Conservation (phyloP, 1,284 basidiomycete species). For the Austroboletus niveus region DNA sequence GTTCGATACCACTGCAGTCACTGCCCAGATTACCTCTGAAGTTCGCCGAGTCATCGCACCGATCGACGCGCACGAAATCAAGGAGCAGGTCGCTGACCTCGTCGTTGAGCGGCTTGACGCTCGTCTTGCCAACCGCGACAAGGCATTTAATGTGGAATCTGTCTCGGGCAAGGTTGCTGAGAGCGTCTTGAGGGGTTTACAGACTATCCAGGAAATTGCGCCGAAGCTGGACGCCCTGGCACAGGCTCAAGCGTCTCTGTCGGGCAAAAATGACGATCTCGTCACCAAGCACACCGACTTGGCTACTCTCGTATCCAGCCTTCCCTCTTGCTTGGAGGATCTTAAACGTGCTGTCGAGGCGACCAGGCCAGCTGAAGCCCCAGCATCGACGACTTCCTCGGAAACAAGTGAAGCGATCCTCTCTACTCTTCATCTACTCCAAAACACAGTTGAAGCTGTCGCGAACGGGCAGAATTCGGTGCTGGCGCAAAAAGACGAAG, state of each 20-base stretch:
- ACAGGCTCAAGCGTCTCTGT: slow-evolving; percentile 43
- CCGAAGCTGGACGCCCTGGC: slow-evolving; percentile 40
- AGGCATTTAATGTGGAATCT: slow-evolving; percentile 60
- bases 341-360: slow-evolving; percentile 41
- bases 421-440: slow-evolving; percentile 40
- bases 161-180: slow-evolving; percentile 57
- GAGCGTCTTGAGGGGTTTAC: slow-evolving; percentile 46
- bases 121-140: slow-evolving; percentile 71
- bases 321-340: slow-evolving; percentile 42
- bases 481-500: slow-evolving; percentile 46
- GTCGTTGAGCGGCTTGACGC: slow-evolving; percentile 81
- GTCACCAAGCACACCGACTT: slow-evolving; percentile 35
- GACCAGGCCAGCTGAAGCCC: slow-evolving; percentile 1
- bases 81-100: slow-evolving; percentile 81
- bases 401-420: slow-evolving; percentile 28
- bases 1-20: slow-evolving; percentile 56
- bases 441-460: slow-evolving; percentile 43
- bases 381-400: slow-evolving; percentile 23
- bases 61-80: slow-evolving; percentile 78
- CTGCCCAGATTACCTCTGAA: slow-evolving; percentile 59
- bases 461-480: slow-evolving; percentile 43
- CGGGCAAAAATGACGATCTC: slow-evolving; percentile 38
- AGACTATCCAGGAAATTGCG: slow-evolving; percentile 43
- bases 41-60: slow-evolving; percentile 68
- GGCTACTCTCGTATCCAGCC: slow-evolving; percentile 37